Conservation (phyloP, 345 rosid genomes). For the Eucalyptus polybractea region DNA sequence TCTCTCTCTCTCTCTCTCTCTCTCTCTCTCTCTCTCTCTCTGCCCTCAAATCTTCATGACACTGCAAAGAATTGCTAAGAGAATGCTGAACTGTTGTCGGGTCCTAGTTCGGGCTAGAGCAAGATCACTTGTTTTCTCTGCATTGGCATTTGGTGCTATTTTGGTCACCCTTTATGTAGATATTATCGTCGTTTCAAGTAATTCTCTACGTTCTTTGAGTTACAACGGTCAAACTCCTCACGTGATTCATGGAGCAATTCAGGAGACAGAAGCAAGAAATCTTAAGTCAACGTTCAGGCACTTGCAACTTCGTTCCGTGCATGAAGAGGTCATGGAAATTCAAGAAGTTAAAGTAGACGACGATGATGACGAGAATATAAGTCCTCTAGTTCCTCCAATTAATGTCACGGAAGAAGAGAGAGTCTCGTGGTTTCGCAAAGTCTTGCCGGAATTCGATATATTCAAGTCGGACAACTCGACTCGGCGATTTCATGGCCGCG, state of each 20-base stretch:
- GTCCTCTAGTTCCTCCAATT: constrained; percentile 25
- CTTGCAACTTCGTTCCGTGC: constrained; percentile 11
- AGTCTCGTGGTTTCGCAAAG: constrained; percentile 26
- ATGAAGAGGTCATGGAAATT: constrained; percentile 1
- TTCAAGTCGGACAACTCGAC: constrained; percentile 32
- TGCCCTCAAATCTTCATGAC: not conserved
- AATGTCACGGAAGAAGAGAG: constrained; percentile 31
- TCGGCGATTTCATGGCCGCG: constrained; percentile 30
- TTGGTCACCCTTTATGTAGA: not conserved
- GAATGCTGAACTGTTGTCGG: not conserved
- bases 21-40: not conserved
- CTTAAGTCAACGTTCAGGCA: not conserved
- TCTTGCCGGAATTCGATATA: constrained; percentile 26
- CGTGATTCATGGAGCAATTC: not conserved
- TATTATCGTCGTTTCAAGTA: not conserved
- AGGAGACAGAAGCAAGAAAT: not conserved
- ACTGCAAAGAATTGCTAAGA: not conserved
- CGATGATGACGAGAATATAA: not conserved
- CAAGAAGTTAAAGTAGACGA: not conserved
- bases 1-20: not conserved
- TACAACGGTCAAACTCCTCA: not conserved
- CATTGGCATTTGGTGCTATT: not conserved
- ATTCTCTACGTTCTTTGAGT: not conserved
- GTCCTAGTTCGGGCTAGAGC: not conserved
- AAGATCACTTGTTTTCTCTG: not conserved